These are phyloP conservation scores for Ustilago xerochloae DNA, from an alignment of 1,284 basidiomycete genomes.

Conservation along the genomic window DNA sequence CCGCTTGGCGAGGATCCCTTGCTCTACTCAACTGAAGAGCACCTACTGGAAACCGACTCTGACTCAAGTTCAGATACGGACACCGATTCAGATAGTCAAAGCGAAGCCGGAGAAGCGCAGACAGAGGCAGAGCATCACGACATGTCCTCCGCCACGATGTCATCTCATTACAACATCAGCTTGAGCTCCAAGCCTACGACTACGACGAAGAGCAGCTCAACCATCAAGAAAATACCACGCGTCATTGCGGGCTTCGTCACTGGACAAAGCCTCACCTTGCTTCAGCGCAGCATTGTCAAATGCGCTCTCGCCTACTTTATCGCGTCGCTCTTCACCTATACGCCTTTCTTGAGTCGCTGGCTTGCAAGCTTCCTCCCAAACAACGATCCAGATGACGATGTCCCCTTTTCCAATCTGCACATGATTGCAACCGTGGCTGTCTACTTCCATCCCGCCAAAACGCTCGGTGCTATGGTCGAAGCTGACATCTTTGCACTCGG, in stretches of 20 bases:
- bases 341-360: slow-evolving; percentile 71
- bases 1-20: slow-evolving; percentile 58
- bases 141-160: no score
- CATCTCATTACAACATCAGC: not conserved
- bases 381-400: slow-evolving; percentile 53
- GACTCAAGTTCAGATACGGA: slow-evolving; percentile 35
- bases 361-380: slow-evolving; percentile 57
- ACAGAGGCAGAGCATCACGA: not conserved
- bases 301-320: slow-evolving; percentile 90
- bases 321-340: slow-evolving; percentile 91
- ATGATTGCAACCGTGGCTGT: slow-evolving; percentile 87
- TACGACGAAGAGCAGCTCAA: not conserved
- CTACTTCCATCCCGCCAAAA: slow-evolving; percentile 75
- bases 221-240: slow-evolving; percentile 67
- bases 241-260: slow-evolving; percentile 74
- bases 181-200: not conserved
- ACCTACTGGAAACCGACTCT: slow-evolving; percentile 45
- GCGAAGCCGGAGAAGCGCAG: not conserved
- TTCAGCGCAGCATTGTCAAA: slow-evolving; percentile 83
- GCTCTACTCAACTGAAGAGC: slow-evolving; percentile 44
- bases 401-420: slow-evolving; percentile 76
- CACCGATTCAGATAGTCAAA: slow-evolving; percentile 7
- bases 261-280: slow-evolving; percentile 66
- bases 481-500: slow-evolving; percentile 82
- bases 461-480: slow-evolving; percentile 88